phyloP scores from a whole-genome alignment of 164 flowering plant species.

The Aristolochia contorta region DNA sequence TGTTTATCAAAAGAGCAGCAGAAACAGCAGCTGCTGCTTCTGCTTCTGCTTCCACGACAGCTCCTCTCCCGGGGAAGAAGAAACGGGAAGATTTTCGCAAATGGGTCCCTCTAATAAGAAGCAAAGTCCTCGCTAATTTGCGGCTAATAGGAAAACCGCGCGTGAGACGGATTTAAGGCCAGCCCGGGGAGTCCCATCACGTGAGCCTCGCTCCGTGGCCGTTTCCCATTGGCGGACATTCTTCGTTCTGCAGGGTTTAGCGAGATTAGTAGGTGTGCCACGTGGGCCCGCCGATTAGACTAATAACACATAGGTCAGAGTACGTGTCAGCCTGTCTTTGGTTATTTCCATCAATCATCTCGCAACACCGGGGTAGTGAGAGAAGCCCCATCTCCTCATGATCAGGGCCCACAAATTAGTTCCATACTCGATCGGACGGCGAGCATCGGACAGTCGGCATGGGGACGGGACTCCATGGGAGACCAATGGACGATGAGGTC shows the following conservation, averaged over 20 bases:
- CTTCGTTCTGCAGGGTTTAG: constrained; percentile 1
- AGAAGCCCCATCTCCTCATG: background rate
- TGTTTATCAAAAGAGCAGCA: background rate
- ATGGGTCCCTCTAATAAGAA: background rate
- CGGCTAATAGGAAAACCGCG: background rate
- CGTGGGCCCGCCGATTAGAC: constrained; percentile 4
- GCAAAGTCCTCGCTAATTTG: background rate
- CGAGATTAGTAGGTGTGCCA: background rate
- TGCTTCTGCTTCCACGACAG: background rate
- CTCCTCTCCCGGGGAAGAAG: background rate
- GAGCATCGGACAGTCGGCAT: background rate
- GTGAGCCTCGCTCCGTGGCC: constrained; percentile 3
- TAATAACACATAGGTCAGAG: background rate
- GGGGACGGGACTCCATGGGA: background rate
- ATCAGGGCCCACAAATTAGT: constrained; percentile 3
- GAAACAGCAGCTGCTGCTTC: background rate
- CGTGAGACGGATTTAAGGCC: constrained; percentile 8
- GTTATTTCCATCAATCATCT: background rate
- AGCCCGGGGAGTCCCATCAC: background rate
- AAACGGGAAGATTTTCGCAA: background rate
- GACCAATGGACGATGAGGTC: constrained; percentile 1
- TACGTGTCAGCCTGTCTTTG: constrained; percentile 1
- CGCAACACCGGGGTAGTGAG: background rate
- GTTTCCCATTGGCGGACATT: background rate
- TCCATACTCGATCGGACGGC: background rate